phyloP scores from a whole-genome alignment of 2,329 filamentous ascomycete species.

The Calonectria hawksworthii region DNA sequence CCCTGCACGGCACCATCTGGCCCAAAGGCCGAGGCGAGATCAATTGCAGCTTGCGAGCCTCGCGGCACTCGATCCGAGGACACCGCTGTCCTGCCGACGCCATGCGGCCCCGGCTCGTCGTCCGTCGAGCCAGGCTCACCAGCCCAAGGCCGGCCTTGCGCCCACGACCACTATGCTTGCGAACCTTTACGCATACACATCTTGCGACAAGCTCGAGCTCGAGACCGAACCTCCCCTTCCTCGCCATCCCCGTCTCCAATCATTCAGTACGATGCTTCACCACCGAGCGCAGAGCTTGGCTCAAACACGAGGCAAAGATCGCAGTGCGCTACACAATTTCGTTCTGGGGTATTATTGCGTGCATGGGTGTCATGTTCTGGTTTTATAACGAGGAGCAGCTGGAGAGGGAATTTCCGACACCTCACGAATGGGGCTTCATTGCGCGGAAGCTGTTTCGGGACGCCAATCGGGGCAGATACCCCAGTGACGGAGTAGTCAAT shows the following conservation, averaged over 20 bases:
- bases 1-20: background rate
- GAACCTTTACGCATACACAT: conserved; percentile 47
- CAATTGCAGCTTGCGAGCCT: background rate
- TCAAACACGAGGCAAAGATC: conserved; percentile 78
- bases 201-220: conserved; percentile 45
- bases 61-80: background rate
- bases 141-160: conserved; percentile 33
- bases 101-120: conserved; percentile 58
- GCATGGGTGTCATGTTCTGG: conserved; percentile 72
- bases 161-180: conserved; percentile 38
- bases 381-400: conserved; percentile 80
- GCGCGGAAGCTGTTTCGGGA: conserved; percentile 78
- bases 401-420: conserved; percentile 84
- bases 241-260: conserved; percentile 62
- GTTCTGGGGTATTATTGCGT: conserved; percentile 74
- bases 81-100: conserved; percentile 24
- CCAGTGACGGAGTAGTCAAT: conserved; percentile 68
- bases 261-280: conserved; percentile 79
- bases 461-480: conserved; percentile 71
- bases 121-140: conserved; percentile 44
- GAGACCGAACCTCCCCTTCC: conserved; percentile 61
- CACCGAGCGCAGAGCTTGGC: conserved; percentile 80
- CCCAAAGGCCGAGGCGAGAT: background rate
- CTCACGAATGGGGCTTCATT: conserved; percentile 82
- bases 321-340: conserved; percentile 77